These are phyloP conservation scores for Orbilia ellipsospora DNA, from an alignment of 2,329 filamentous ascomycete genomes.

Conservation along the genomic window DNA sequence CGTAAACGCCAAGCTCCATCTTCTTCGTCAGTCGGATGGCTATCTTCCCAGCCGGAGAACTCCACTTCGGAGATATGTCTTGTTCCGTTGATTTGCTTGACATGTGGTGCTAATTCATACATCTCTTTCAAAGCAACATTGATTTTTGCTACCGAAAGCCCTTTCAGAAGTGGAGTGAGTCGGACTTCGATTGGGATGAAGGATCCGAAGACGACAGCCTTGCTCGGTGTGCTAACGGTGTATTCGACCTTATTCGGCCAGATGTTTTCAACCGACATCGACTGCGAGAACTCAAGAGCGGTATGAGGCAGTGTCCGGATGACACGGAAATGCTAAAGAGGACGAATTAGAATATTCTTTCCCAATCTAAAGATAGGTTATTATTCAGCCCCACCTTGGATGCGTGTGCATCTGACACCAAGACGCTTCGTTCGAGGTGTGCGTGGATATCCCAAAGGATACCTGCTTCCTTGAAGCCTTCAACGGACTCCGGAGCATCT, in stretches of 20 bases:
- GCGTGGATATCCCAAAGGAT: conserved; percentile 93
- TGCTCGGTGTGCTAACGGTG: conserved; percentile 90
- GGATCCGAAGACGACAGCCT: conserved; percentile 94
- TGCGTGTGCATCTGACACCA: conserved; percentile 85
- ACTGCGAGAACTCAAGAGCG: conserved; percentile 81
- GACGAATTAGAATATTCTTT: conserved; percentile 34
- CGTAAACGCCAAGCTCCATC: conserved; percentile 68
- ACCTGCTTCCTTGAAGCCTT: conserved; percentile 85
- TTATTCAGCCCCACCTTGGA: conserved; percentile 68
- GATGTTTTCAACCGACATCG: conserved; percentile 95
- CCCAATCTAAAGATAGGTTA: conserved; percentile 22
- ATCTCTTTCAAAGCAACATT: conserved; percentile 82
- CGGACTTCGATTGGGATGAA: conserved; percentile 84
- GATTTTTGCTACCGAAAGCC: conserved; percentile 84
- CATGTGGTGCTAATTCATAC: conserved; percentile 72
- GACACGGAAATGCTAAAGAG: conserved; percentile 72
- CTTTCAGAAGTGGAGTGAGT: conserved; percentile 88
- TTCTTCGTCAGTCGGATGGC: conserved; percentile 61
- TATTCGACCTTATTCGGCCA: conserved; percentile 99
- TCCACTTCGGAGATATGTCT: conserved; percentile 43
- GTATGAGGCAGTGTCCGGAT: conserved; percentile 81
- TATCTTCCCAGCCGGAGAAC: conserved; percentile 58
- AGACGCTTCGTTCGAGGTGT: conserved; percentile 84
- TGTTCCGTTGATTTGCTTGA: conserved; percentile 25
- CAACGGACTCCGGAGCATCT: conserved; percentile 79